Evolutionary conservation across 305 asterid genomes (phyloP), one percentile per base, ranked within the genome.

Genomic region (Lippia alba): DNA sequence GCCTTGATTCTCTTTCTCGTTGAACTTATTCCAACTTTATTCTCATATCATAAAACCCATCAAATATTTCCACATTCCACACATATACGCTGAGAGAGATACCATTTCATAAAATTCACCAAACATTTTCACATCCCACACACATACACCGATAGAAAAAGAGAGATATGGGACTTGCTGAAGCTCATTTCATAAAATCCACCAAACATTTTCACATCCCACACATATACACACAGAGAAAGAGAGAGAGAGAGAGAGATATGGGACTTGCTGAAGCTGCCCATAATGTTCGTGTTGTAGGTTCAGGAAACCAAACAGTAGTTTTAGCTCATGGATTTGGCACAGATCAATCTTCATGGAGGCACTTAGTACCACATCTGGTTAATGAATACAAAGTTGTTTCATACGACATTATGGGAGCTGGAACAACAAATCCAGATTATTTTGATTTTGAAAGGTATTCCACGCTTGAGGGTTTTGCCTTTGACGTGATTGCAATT

Each of bases 291-390:
- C 76, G 83, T 70, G 77, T 90, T 2, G 1, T 92, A 14, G 98
- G 98, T 6, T 80, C 91, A 10, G 96, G 94, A 0, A 17, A 70
- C 0, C 87, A 76, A 56, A 85, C 86, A 16, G 69, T 92, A 46
- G 86, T 92, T 41, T 77, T 90, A 0, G 91, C 88, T 19, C 98
- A 92, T 68, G 98, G 98, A 7, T 92, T 92, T 64, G 98, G 98
- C 0, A 86, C 96, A 2, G 96, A 92, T 54, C 98, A 92, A 30
- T 92, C 98, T 0, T 89, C 87, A 9, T 92, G 98, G 98, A 90
- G 85, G 67, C 92, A 92, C 80, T 78, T 90, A 1, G 85, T 92
- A 6, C 96, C 96, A 0, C 94, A 90, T 65, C 78, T 92, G 12
- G 86, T 85, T 0, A 94, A 90, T 2, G 86, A 85, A 1, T 88